Percentiles rank a stretch among this genome's conserved stretches.
Evolutionary conservation across 1,284 basidiomycete genomes (phyloP).

Genomic region (Tylopilus orsonianus): DNA sequence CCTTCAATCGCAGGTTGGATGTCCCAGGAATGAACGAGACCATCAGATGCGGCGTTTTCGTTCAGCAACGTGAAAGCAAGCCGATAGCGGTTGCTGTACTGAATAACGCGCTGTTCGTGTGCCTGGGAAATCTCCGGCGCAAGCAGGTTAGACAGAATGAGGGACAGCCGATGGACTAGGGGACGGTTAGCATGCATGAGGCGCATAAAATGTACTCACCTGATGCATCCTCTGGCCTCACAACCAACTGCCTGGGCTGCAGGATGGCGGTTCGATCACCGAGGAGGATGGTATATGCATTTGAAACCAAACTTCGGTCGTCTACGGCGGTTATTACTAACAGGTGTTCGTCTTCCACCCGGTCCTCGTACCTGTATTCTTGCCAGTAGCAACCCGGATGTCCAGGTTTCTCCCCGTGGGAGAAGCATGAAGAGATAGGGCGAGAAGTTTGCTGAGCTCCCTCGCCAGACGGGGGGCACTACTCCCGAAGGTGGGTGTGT

Average conservation of each 20-base stretch:
- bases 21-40: slow-evolving; percentile 69
- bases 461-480: slow-evolving; percentile 10
- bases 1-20: slow-evolving; percentile 62
- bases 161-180: slow-evolving; percentile 35
- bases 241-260: slow-evolving; percentile 21
- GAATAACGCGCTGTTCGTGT: slow-evolving; percentile 57
- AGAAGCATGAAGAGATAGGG: slow-evolving; percentile 20
- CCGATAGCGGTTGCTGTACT: slow-evolving; percentile 78
- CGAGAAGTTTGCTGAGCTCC: slow-evolving; percentile 27
- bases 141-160: slow-evolving; percentile 47
- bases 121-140: slow-evolving; percentile 47
- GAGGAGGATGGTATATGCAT: slow-evolving; percentile 24
- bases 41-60: slow-evolving; percentile 77
- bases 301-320: slow-evolving; percentile 8
- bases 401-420: slow-evolving; percentile 42
- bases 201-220: slow-evolving; percentile 22
- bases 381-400: slow-evolving; percentile 30
- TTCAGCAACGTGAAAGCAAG: slow-evolving; percentile 84
- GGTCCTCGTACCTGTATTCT: slow-evolving; percentile 29
- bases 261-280: slow-evolving; percentile 28
- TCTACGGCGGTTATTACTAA: slow-evolving; percentile 20
- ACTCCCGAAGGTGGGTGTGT: slow-evolving; percentile 29
- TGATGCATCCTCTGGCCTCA: slow-evolving; percentile 29
- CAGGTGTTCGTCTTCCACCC: slow-evolving; percentile 1
- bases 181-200: slow-evolving; percentile 10